Base-by-base conservation (phyloP, 768 basidiomycete species). In the Tricholomella constricta region DNA sequence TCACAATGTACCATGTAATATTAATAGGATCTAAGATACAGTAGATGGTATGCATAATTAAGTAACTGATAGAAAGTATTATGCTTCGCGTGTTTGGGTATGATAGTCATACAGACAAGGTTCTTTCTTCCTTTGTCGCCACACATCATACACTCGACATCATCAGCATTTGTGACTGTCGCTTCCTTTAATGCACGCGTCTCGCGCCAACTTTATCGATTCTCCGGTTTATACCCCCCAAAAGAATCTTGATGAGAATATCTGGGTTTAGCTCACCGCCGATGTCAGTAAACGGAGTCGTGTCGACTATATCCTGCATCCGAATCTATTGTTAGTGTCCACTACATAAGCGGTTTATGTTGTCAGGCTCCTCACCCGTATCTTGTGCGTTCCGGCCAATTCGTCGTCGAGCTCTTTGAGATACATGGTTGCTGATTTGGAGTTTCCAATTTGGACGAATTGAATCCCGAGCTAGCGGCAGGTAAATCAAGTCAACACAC, bases 361-460 rank as follows among this genome's bases (percentile, higher is more conserved):
- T 45, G 23, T 23, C 6, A 3, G 10, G 41, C n/a, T n/a, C 59
- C 75, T 59, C 56, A 82, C 81, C 29, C 83, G 73, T 15, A 83
- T 70, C 20, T 26, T 27, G 59, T 80, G 67, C 5, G 51, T 68
- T 1, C 54, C 57, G 11, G 72, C 59, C 31, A 90, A 67, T 10
- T 73, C 79, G 58, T 88, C 78, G 57, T 90, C 89, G 11, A 89
- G 71, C 48, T 79, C 69, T 50, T 72, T 64, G 40, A 83, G 72
- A 59, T 64, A 86, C 69, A 2, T 74, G 58, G 40, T 83, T 72
- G 54, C 63, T 40, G 45, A 58, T 31, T 51, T 63, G 59, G 63
- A 66, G 56, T 79, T 65, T 4, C 88, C 88, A 31, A 91, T 81
- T 65, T 90, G 89, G 1, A 91, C 78, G 45, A 91, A 87, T 57